Conservation (phyloP, 805 yeast genomes). For the Yarrowia keelungensis region DNA sequence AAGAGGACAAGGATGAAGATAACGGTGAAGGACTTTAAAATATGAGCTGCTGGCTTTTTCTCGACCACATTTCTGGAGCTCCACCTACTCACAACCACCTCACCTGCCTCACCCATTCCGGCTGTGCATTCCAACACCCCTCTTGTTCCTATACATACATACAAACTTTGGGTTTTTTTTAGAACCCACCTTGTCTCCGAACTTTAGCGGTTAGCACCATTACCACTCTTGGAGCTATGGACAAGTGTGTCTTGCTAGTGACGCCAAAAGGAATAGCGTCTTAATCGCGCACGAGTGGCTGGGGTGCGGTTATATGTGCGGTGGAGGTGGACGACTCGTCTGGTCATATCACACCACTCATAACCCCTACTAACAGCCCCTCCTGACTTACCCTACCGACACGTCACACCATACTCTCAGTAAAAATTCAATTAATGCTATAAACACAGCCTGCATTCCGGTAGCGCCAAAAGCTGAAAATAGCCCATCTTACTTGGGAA, state of each 20-base stretch:
- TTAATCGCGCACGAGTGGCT: background rate
- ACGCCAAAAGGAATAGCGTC: too few species aligned
- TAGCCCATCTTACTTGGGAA: background rate
- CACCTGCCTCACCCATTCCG: background rate
- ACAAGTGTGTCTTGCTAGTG: background rate
- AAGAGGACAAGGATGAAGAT: too few species aligned
- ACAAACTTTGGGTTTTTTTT: slow-evolving; percentile 18
- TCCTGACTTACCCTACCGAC: slow-evolving; percentile 30
- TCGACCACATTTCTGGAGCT: too few species aligned
- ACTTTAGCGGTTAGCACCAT: slow-evolving; percentile 16
- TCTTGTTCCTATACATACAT: background rate
- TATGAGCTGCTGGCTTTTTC: too few species aligned
- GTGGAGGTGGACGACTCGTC: too few species aligned
- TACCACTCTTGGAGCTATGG: slow-evolving; percentile 9
- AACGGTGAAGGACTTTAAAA: too few species aligned
- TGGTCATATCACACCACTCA: too few species aligned
- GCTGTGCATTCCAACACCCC: background rate
- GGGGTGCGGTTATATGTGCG: background rate
- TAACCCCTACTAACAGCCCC: background rate
- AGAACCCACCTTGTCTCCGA: slow-evolving; percentile 28
- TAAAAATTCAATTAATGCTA: slow-evolving; percentile 26
- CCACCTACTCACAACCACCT: background rate
- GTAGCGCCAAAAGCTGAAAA: background rate
- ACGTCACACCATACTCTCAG: slow-evolving; percentile 28
- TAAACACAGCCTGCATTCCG: slow-evolving; percentile 31